Base-by-base conservation (phyloP, 164 flowering plant species). In the Platanus orientalis region DNA sequence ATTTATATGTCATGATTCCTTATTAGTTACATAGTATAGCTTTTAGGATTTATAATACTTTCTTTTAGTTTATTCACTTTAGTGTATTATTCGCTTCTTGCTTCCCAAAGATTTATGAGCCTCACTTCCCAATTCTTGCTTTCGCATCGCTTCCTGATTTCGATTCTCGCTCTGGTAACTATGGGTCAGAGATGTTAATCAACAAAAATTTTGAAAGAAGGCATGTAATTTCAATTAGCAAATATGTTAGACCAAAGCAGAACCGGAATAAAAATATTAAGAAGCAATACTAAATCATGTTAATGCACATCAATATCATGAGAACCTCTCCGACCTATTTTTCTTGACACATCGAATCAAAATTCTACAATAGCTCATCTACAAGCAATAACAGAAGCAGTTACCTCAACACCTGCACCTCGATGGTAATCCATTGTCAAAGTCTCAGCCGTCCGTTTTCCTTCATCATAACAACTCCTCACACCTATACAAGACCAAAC, bases 401-500 rank as follows among this genome's bases (percentile, higher is more conserved):
- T 61, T 74, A 84, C 97, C 97, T 89, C 96, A 70, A 89, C 96
- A 54, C 47, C 80, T 6, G 86, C 96, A 60, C 96, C 96, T 59
- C 97, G 75, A 68, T 91, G 97, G 71, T 91, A 91, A 72, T 91
- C 97, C 97, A 92, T 92, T 7, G 94, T 48, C 58, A 92, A 73
- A 34, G 97, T 92, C 73, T 92, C 97, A 40, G 97, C 97, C 0
- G 94, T 87, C 0, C 97, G 78, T 69, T 92, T 92, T 48, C 97
- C 96, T 79, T 91, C 97, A 77, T 91, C 97, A 70, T 91, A 91
- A 68, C 97, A 91, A 61, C 96, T 91, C 75, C 97, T 76, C 54
- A 84, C 97, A 70, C 97, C 97, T 91, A 69, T 47, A 27, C 36
- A 67, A 26, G 14, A 57, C 52, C 17, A 66, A 62, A 13, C 7